These are phyloP conservation scores for Aquilaria yunnanensis DNA, from an alignment of 345 rosid species.

Conservation along the genomic window DNA sequence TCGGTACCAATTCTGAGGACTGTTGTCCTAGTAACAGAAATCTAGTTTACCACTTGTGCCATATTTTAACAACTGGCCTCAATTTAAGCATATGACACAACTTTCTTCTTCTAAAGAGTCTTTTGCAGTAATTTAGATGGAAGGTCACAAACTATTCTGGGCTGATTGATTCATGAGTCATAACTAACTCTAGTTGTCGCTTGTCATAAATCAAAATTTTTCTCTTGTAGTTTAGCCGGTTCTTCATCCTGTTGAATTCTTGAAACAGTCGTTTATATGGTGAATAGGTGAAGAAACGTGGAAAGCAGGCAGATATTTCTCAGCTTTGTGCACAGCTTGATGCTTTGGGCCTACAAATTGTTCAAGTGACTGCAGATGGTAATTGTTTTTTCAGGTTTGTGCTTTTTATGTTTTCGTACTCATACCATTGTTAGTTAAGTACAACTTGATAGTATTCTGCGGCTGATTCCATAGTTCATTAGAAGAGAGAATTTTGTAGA, in stretches of 20 bases:
- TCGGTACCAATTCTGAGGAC: too few species aligned
- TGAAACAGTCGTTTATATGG: slow-evolving; percentile 5
- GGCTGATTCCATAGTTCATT: too few species aligned
- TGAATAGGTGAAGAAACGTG: slow-evolving; percentile 56
- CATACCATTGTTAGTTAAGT: background rate
- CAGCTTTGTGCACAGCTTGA: slow-evolving; percentile 67
- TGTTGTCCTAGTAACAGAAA: too few species aligned
- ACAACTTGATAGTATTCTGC: too few species aligned
- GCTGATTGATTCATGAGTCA: background rate
- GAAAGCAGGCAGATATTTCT: slow-evolving; percentile 59
- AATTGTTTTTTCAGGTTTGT: slow-evolving; percentile 96
- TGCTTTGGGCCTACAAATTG: slow-evolving; percentile 58
- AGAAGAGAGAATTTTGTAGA: background rate
- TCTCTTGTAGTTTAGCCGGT: background rate
- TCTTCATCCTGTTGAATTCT: background rate
- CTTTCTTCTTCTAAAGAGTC: background rate
- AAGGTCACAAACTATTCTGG: background rate
- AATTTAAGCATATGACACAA: background rate
- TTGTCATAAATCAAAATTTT: background rate
- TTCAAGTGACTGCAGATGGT: slow-evolving; percentile 86
- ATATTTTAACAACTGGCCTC: too few species aligned
- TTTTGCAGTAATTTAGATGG: background rate
- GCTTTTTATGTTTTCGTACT: slow-evolving; percentile 1
- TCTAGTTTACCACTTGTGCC: too few species aligned
- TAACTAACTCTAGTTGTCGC: background rate